A percentile compares a stretch with the other conserved stretches of the same genome.
phyloP scores from a whole-genome alignment of 1,139 yeast genomes.

The Hemisphaericaspora subhashii region DNA sequence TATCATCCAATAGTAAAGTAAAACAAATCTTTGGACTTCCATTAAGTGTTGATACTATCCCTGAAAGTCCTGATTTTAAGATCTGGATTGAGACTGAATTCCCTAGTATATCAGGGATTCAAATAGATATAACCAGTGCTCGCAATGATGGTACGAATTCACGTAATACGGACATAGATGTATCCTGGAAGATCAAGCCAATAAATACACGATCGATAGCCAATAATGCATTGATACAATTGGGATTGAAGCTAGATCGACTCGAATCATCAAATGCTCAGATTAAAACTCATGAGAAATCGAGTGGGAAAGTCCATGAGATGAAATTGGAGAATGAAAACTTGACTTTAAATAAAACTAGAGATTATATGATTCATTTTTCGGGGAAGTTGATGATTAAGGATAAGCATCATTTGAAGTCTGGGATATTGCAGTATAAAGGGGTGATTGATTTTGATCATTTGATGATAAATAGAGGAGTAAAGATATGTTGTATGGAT shows the following conservation, averaged over 20 bases:
- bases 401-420: slow-evolving; percentile 18
- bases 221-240: slow-evolving; percentile 22
- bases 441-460: slow-evolving; percentile 38
- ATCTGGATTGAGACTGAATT: slow-evolving; percentile 33
- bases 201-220: slow-evolving; percentile 22
- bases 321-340: slow-evolving; percentile 15
- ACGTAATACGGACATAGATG: slow-evolving; percentile 5
- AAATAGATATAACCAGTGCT: slow-evolving; percentile 18
- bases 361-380: slow-evolving; percentile 26
- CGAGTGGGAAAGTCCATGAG: slow-evolving; percentile 28
- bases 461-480: slow-evolving; percentile 31
- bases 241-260: slow-evolving; percentile 28
- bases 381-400: slow-evolving; percentile 23
- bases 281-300: slow-evolving; percentile 24
- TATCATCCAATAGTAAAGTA: slow-evolving; percentile 23
- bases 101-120: slow-evolving; percentile 34
- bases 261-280: slow-evolving; percentile 22
- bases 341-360: slow-evolving; percentile 15
- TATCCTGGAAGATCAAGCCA: slow-evolving; percentile 31
- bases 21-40: slow-evolving; percentile 33
- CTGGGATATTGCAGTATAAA: slow-evolving; percentile 24
- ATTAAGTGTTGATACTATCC: slow-evolving; percentile 17
- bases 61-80: slow-evolving; percentile 16
- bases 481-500: slow-evolving; percentile 23
- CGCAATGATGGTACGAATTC: slow-evolving; percentile 2